Evolutionary conservation across 129 eudicot species (phyloP), one percentile per base, ranked within the genome.

Genomic region (Rutidosis leptorrhynchoides): DNA sequence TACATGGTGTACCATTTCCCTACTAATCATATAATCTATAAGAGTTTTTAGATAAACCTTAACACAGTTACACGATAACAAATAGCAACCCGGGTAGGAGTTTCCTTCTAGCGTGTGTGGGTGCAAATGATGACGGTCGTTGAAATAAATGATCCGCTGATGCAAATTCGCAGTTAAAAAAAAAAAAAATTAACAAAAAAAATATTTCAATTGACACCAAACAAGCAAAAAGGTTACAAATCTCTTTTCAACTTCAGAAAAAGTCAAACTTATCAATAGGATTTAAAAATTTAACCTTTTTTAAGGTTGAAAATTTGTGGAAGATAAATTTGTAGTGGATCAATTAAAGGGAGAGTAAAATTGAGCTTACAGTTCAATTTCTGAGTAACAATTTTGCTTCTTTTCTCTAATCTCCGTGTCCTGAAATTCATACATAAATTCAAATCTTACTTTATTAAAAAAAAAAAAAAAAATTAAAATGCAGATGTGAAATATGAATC

Each of bases 321-420:
- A 40, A 42, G 15, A 57, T 5, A 9, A 42, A 40, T n/a, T 43
- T 26, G 1, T 10, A 58, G 6, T 42, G 37, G 0, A 22, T 7
- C 24, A 35, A 15, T 10, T 5, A 8, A 30, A 5, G 62, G 62
- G 37, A 12, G 3, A n/a, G 23, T 6, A 28, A 56, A 70, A 67
- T 32, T 33, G 49, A 58, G 26, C 28, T 19, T 81, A 90, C 97
- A 83, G 83, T 65, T 90, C 97, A 65, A 90, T 51, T 58, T 90
- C 97, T 23, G 73, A 73, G 67, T 86, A 90, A 56, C 97, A 90
- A 57, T 69, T 74, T 53, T 71, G 76, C 69, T 87, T 90, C 79
- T 53, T 90, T 73, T 65, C 71, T 70, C 85, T 76, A 78, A 84
- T 70, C 59, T 90, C 95, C 21, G 57, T 48, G n/a, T 89, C 97